These are phyloP conservation scores for Calonectria pseudoturangicola DNA, from an alignment of 2,329 filamentous ascomycete genomes.

Conservation along the genomic window DNA sequence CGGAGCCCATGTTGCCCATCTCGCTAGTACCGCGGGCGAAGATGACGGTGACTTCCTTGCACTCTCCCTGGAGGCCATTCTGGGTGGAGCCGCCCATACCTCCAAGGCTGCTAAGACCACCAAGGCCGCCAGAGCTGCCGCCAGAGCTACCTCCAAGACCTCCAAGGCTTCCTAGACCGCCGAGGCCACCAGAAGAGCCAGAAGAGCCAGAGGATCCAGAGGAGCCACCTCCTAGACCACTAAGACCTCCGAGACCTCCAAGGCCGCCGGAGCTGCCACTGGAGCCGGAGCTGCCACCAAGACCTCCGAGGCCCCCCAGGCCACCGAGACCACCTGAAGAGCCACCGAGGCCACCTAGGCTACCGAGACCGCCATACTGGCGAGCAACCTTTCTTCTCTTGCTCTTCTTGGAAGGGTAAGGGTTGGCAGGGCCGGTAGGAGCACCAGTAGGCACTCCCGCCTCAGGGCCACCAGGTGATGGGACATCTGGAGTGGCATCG, in stretches of 20 bases:
- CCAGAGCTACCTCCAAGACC: too few relatives aligned
- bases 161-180: background rate
- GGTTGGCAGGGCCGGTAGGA: conserved; percentile 7
- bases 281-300: conserved; percentile 6
- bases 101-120: background rate
- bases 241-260: background rate
- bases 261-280: background rate
- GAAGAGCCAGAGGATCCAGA: background rate
- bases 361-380: conserved; percentile 15
- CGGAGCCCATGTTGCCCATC: conserved; percentile 29
- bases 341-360: background rate
- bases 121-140: background rate
- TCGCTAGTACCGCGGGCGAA: conserved; percentile 33
- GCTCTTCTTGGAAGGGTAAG: conserved; percentile 20
- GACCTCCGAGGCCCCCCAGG: background rate
- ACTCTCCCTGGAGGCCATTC: conserved; percentile 14
- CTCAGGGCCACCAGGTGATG: background rate
- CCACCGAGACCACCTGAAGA: background rate
- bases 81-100: conserved; percentile 13
- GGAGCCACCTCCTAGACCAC: background rate
- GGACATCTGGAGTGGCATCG: conserved; percentile 7
- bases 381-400: conserved; percentile 14
- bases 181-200: background rate
- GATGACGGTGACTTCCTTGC: conserved; percentile 32
- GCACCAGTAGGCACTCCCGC: background rate